Percentiles rank a stretch among this genome's conserved stretches.
phyloP scores from a whole-genome alignment of 208 protist genomes.

The Herpetomonas tarakana region DNA sequence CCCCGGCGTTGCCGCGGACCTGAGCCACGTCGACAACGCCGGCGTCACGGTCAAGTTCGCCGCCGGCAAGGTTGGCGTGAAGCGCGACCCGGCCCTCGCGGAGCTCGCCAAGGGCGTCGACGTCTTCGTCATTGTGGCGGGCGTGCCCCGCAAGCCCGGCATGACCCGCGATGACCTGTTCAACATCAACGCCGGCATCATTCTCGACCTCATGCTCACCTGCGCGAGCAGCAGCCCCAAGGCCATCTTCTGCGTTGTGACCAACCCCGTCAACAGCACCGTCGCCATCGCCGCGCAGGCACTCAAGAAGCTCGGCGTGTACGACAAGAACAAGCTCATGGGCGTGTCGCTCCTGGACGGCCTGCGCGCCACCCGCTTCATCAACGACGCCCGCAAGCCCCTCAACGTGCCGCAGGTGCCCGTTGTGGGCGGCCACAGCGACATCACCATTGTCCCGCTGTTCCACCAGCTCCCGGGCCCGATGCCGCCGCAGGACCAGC shows the following conservation, averaged over 20 bases:
- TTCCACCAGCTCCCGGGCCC: conserved; percentile 77
- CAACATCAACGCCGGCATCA: conserved; percentile 94
- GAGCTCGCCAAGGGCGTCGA: conserved; percentile 78
- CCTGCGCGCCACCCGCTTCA: conserved; percentile 90
- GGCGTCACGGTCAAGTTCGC: conserved; percentile 77
- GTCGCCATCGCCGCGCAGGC: conserved; percentile 93
- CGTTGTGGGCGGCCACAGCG: conserved; percentile 96
- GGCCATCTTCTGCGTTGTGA: conserved; percentile 92
- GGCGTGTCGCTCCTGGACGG: conserved; percentile 94
- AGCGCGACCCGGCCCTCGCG: conserved; percentile 59
- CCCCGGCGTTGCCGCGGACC: conserved; percentile 93
- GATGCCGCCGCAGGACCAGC: conserved; percentile 37
- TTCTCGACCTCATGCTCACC: conserved; percentile 85
- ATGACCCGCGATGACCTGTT: conserved; percentile 98
- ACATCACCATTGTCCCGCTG: conserved; percentile 93
- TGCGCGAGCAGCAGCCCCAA: conserved; percentile 84
- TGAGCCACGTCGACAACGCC: conserved; percentile 88
- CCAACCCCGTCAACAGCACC: conserved; percentile 97
- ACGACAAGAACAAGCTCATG: conserved; percentile 85
- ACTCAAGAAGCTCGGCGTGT: conserved; percentile 88
- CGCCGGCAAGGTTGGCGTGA: conserved; percentile 62
- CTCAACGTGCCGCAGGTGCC: conserved; percentile 50
- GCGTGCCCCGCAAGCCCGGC: conserved; percentile 95
- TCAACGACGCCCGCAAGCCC: conserved; percentile 74
- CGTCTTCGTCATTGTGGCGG: conserved; percentile 94